These are phyloP conservation scores for Primulina eburnea DNA, from an alignment of 257 asterid genomes.

Conservation along the genomic window DNA sequence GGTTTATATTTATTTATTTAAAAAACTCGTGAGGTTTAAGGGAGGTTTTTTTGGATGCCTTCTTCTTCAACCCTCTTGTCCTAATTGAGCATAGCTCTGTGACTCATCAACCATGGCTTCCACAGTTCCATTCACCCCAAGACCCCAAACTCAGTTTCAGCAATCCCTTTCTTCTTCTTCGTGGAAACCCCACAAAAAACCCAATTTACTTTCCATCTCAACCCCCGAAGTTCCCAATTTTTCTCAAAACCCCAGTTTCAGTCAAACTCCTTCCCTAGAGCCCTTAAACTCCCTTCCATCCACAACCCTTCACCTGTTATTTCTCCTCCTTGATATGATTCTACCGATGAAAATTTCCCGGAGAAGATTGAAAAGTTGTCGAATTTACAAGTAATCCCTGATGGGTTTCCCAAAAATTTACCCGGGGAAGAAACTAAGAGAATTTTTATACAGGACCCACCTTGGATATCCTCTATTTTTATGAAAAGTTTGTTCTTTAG, in stretches of 20 bases:
- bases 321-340: constrained; percentile 54
- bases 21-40: too few relatives aligned
- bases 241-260: constrained; percentile 32
- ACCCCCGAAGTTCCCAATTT: constrained; percentile 37
- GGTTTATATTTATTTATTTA: too few relatives aligned
- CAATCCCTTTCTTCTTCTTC: constrained; percentile 21
- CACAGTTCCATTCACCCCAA: constrained; percentile 52
- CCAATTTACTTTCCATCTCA: constrained; percentile 35
- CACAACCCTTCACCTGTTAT: constrained; percentile 43
- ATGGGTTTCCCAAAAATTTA: constrained; percentile 36
- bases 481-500: constrained; percentile 63
- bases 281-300: constrained; percentile 60
- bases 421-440: constrained; percentile 36
- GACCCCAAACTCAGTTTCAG: constrained; percentile 53
- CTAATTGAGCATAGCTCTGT: background rate
- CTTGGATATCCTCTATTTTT: constrained; percentile 76
- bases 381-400: constrained; percentile 39
- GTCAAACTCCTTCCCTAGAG: constrained; percentile 55
- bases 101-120: constrained; percentile 57
- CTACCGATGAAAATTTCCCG: constrained; percentile 48
- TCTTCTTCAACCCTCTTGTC: background rate
- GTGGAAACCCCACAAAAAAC: constrained; percentile 40
- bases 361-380: constrained; percentile 36
- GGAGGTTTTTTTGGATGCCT: background rate
- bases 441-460: constrained; percentile 74